Percentiles rank a stretch among this genome's conserved stretches.
Conservation (phyloP, 345 rosid species). For the Populus nigra region DNA sequence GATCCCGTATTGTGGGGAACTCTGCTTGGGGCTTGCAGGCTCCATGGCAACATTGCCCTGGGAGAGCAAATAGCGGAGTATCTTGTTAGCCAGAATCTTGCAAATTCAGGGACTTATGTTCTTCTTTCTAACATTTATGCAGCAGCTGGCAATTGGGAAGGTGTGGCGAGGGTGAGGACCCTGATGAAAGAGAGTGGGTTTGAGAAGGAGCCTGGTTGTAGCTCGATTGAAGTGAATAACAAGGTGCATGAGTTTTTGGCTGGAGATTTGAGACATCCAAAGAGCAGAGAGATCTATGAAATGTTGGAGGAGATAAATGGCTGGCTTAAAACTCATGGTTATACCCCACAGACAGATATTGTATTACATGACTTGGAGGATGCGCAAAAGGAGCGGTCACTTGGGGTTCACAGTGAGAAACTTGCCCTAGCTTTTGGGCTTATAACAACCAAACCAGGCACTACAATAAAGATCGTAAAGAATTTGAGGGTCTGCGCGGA, state of each 20-base stretch:
- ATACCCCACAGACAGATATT: slow-evolving; percentile 37
- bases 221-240: slow-evolving; percentile 55
- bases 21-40: slow-evolving; percentile 24
- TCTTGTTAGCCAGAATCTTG: slow-evolving; percentile 44
- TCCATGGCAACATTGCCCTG: slow-evolving; percentile 21
- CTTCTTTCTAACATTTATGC: slow-evolving; percentile 73
- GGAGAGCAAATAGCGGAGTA: slow-evolving; percentile 51
- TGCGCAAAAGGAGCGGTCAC: slow-evolving; percentile 47
- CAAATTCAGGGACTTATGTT: slow-evolving; percentile 60
- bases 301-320: slow-evolving; percentile 47
- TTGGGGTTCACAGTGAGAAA: slow-evolving; percentile 72
- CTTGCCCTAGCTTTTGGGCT: slow-evolving; percentile 70
- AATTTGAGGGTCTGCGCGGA: slow-evolving; percentile 67
- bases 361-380: slow-evolving; percentile 58
- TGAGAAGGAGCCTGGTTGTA: slow-evolving; percentile 63
- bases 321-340: slow-evolving; percentile 40
- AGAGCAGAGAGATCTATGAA: slow-evolving; percentile 44
- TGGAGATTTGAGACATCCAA: slow-evolving; percentile 49
- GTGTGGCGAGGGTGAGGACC: slow-evolving; percentile 57
- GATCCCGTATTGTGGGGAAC: slow-evolving; percentile 27
- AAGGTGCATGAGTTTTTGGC: slow-evolving; percentile 56
- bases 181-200: slow-evolving; percentile 65
- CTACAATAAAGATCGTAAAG: slow-evolving; percentile 53
- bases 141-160: slow-evolving; percentile 51
- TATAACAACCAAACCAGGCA: slow-evolving; percentile 51